These are phyloP conservation scores for Aegilops longissima DNA, from an alignment of 176 grass and related monocot genomes.

Conservation along the genomic window DNA sequence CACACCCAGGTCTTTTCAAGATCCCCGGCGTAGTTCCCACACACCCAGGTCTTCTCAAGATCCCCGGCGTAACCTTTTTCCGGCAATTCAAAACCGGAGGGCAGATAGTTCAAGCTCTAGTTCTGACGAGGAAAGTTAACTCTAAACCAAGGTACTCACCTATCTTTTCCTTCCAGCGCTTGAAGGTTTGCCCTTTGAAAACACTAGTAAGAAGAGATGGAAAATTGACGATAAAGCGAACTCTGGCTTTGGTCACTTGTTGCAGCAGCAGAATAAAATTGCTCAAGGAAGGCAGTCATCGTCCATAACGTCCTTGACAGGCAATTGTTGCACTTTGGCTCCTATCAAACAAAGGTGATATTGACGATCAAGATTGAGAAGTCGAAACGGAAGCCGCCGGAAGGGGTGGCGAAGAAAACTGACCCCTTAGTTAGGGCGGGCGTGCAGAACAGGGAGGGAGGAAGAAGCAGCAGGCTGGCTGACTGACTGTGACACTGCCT, in stretches of 20 bases:
- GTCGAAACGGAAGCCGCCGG: not conserved
- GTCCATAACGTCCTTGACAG: not conserved
- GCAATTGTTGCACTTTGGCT: not conserved
- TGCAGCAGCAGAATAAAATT: not conserved
- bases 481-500: slow-evolving; percentile 13
- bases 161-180: not conserved
- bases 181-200: not conserved
- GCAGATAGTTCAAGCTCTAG: slow-evolving; percentile 52
- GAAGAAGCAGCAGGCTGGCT: not conserved
- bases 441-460: not conserved
- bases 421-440: slow-evolving; percentile 14
- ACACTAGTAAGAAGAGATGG: not conserved
- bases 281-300: not conserved
- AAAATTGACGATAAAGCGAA: not conserved
- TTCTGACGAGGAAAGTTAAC: slow-evolving; percentile 34
- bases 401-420: not conserved
- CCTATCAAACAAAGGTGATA: not conserved
- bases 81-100: slow-evolving; percentile 61
- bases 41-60: slow-evolving; percentile 34
- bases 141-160: not conserved
- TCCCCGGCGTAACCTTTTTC: slow-evolving; percentile 54
- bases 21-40: slow-evolving; percentile 37
- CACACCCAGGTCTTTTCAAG: slow-evolving; percentile 27
- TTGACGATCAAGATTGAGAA: not conserved
- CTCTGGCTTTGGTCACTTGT: not conserved